A percentile compares a stretch with the other conserved stretches of the same genome.
Conservation (phyloP, 129 eudicot genomes). For the Flaveria sonorensis region DNA sequence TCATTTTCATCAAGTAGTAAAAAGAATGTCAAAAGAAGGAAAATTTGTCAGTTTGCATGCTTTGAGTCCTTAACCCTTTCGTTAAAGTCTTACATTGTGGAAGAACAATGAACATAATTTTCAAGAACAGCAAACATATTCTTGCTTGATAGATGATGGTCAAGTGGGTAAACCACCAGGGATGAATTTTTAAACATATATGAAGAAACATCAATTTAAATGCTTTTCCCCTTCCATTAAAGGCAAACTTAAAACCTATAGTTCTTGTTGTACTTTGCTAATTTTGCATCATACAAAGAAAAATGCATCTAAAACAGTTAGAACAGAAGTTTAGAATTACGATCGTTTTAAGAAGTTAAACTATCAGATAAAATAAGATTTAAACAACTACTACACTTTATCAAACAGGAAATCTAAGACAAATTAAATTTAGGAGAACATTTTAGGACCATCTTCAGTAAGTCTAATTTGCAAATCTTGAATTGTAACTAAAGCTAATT, state of each 20-base stretch:
- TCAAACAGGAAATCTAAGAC: no score
- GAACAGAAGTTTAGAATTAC: neutral
- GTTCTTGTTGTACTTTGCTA: neutral
- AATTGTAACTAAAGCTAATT: neutral
- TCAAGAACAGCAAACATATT: neutral
- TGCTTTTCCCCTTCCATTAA: neutral
- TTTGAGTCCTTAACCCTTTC: constrained; percentile 1
- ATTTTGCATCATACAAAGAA: constrained; percentile 4
- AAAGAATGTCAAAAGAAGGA: neutral
- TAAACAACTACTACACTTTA: constrained; percentile 1
- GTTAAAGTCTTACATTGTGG: neutral
- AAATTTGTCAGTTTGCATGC: constrained; percentile 1
- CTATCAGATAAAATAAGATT: neutral
- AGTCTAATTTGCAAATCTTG: neutral
- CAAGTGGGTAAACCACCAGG: neutral
- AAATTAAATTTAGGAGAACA: no score
- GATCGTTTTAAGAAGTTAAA: neutral
- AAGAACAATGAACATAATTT: constrained; percentile 1
- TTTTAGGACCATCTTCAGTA: neutral
- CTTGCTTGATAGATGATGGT: neutral
- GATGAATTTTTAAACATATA: neutral
- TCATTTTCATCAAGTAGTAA: neutral
- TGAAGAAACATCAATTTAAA: neutral
- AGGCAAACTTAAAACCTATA: neutral
- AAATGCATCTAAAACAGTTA: neutral